Base-by-base conservation (phyloP, 352 stramenopile species). In the Globisporangium carolinianum region DNA sequence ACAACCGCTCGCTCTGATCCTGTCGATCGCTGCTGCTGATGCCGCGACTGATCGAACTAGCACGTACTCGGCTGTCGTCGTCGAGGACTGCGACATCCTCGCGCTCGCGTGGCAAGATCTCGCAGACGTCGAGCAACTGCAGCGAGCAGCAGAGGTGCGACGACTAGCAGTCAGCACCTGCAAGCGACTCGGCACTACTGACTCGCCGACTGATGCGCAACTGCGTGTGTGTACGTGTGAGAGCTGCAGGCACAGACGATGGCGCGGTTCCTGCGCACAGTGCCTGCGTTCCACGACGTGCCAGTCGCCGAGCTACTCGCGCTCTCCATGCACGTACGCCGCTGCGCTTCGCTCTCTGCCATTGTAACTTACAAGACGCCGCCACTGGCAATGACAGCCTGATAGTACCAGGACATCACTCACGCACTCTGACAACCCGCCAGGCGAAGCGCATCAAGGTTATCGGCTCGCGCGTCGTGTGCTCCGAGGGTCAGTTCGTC, bases 391-490 rank as follows among this genome's bases (percentile, higher is more conserved):
- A 47, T 61, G 14, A 39, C 14, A 24, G 41, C 41, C 41, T 45
- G 3, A 45, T 12, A 45, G 41, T 12, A 10, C 8, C 5, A 9
- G 41, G 9, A 45, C 41, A 24, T 5, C 39, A 10, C 9, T 1
- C 50, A 76, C 24, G 24, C 24, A 24, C 24, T 24, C 24, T 24
- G 24, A 24, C 24, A 24, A 24, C 24, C 24, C 24, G 24, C 24
- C 24, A 24, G 62, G 72, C 71, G 1, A 74, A 58, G 47, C 66
- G 57, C 14, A 43, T 63, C 32, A 88, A 85, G 61, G 62, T 80
- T 2, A 55, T 83, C 4, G 78, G 78, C 0, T 74, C 76, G 8
- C 79, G 77, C 53, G 75, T 73, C 10, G 46, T 88, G 24, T 86
- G 72, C 47, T 75, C 67, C 5, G 75, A 86, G 58, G 78, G 72